These are phyloP conservation scores for Rhodotorula paludigena DNA, from an alignment of 768 basidiomycete genomes.

Conservation along the genomic window DNA sequence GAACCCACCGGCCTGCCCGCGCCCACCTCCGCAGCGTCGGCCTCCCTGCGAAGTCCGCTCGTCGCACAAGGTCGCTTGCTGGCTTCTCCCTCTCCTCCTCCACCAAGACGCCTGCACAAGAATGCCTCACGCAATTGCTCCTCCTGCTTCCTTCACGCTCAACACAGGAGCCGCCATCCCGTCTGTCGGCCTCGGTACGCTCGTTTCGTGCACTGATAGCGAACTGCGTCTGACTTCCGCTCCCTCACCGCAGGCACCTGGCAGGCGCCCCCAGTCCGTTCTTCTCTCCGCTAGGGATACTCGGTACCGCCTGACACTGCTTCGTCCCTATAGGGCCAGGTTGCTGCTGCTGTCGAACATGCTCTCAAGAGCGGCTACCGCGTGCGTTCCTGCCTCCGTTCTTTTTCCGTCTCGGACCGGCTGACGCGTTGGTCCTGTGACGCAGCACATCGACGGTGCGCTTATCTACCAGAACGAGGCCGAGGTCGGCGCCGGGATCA, in stretches of 20 bases:
- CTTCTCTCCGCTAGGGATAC: too few relatives aligned
- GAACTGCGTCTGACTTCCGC: neutral
- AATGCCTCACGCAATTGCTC: neutral
- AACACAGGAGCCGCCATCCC: constrained; percentile 7
- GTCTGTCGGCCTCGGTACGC: constrained; percentile 9
- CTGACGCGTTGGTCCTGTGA: too few relatives aligned
- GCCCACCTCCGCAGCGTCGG: too few relatives aligned
- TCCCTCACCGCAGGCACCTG: constrained; percentile 25
- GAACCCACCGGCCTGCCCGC: too few relatives aligned
- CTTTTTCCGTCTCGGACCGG: too few relatives aligned
- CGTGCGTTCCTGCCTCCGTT: too few relatives aligned
- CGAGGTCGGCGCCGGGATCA: constrained; percentile 77
- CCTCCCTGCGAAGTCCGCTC: too few relatives aligned
- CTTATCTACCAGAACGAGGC: constrained; percentile 31
- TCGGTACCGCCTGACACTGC: too few relatives aligned
- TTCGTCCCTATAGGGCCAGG: constrained; percentile 46
- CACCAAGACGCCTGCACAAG: neutral
- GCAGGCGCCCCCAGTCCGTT: constrained; percentile 16
- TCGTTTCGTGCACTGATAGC: neutral
- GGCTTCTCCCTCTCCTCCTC: neutral
- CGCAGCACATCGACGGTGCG: constrained; percentile 48
- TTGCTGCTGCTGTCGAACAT: constrained; percentile 70
- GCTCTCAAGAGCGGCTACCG: constrained; percentile 67
- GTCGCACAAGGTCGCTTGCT: too few relatives aligned
- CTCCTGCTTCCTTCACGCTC: neutral